Conservation (phyloP, 768 basidiomycete genomes). For the Gelatoporia subvermispora region DNA sequence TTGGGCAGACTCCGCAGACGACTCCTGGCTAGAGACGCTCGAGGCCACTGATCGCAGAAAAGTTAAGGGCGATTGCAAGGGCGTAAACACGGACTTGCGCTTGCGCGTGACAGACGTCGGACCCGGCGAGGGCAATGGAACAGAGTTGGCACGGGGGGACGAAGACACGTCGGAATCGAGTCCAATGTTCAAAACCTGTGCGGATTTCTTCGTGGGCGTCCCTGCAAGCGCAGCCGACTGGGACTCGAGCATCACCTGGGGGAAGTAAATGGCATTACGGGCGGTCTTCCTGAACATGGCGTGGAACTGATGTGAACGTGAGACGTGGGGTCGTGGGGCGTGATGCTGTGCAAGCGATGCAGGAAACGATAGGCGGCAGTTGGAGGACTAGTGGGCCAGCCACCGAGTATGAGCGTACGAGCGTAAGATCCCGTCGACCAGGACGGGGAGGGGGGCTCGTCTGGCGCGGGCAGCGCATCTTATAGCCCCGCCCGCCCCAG, state of each 20-base stretch:
- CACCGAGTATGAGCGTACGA: conserved; percentile 2
- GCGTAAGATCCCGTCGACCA: conserved; percentile 9
- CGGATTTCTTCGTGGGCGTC: conserved; percentile 14
- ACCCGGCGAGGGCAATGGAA: neutral
- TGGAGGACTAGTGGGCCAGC: conserved; percentile 7
- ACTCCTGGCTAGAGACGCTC: neutral
- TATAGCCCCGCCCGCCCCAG: neutral
- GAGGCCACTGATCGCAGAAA: neutral
- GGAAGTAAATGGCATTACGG: conserved; percentile 5
- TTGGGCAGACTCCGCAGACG: neutral
- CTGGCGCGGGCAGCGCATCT: neutral
- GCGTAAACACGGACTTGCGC: neutral
- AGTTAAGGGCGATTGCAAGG: neutral
- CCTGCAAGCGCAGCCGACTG: conserved; percentile 10
- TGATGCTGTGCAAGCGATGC: neutral
- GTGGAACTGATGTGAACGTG: neutral
- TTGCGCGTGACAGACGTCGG: neutral
- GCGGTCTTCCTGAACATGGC: neutral
- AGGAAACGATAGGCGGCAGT: neutral
- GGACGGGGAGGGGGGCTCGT: conserved; percentile 4
- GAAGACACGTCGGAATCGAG: conserved; percentile 11
- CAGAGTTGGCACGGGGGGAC: neutral
- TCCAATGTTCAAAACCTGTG: conserved; percentile 8
- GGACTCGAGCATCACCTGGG: conserved; percentile 7
- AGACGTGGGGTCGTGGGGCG: neutral